Base-by-base conservation (phyloP, 2,329 filamentous ascomycete species). In the Penicillium sclerotigenum region DNA sequence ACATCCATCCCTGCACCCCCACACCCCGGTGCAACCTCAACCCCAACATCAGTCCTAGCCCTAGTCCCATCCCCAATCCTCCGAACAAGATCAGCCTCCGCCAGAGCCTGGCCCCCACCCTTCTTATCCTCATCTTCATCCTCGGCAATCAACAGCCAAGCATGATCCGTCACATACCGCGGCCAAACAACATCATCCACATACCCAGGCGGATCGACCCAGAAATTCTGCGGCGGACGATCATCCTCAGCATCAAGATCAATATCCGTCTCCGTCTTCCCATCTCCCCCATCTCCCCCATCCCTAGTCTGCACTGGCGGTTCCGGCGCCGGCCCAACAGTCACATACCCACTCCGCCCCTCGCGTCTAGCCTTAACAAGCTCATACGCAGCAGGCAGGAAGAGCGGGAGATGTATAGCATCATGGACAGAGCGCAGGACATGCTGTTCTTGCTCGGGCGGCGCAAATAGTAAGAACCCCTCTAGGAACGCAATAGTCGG, bases 181-280 rank as follows among this genome's bases (percentile, higher is more conserved):
- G 93, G 93, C 94, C 94, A 99, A 5, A 99, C 94, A 52, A 99
- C 83, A 70, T 89, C 84, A 71, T 97, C 92, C 36, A 97, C 91
- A 71, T 97, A 99, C 0, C 90, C 92, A 0, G 91, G 91, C 0
- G 94, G 94, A 73, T 99, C 94, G 54, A 87, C 82, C 94, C 94
- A 99, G 77, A 97, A 99, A 28, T 92, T 93, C 68, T 97, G 70
- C 29, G 68, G 68, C 1, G 80, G 36, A 76, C 69, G 42, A 65
- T 73, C 68, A 60, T 67, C 68, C 52, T 71, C 68, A 7, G 41
- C 61, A 14, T 71, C 64, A 29, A 72, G 48, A 54, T 72, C 71
- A 16, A 70, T 56, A 20, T 58, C 60, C 20, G 29, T 34, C 3
- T 18, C 14, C 8, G 29, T 13, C 14, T 36, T 28, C 3, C 26